Evolutionary conservation across 1,284 basidiomycete species (phyloP).

Genomic region (Trichosporon coremiiforme): DNA sequence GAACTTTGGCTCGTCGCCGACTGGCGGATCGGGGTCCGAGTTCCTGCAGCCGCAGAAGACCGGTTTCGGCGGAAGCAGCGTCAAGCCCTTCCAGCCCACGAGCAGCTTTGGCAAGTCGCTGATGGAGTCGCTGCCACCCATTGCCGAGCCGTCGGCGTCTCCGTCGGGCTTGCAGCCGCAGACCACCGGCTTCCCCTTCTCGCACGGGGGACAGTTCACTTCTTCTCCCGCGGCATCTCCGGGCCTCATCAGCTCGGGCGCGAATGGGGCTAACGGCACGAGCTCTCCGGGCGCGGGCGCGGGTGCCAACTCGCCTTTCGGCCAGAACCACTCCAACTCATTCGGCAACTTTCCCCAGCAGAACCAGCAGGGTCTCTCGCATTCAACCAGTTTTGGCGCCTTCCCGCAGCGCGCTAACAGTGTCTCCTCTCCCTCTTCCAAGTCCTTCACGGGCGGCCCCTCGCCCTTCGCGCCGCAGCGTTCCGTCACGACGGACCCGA

Average conservation of each 20-base stretch:
- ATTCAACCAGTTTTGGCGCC: not conserved
- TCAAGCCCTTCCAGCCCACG: slow-evolving; percentile 89
- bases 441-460: slow-evolving; percentile 50
- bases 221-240: not conserved
- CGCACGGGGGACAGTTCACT: not conserved
- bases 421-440: not conserved
- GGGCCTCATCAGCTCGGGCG: not conserved
- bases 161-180: slow-evolving; percentile 28
- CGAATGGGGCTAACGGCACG: too few species aligned
- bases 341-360: too few species aligned
- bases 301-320: not conserved
- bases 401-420: slow-evolving; percentile 1
- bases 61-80: slow-evolving; percentile 67
- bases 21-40: too few species aligned
- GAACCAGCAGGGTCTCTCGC: not conserved
- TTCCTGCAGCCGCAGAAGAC: slow-evolving; percentile 73
- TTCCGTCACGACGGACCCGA: not conserved
- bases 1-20: slow-evolving; percentile 6
- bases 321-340: too few species aligned
- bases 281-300: too few species aligned
- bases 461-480: slow-evolving; percentile 78
- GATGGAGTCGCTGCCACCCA: slow-evolving; percentile 72
- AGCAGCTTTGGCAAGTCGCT: slow-evolving; percentile 83
- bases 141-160: slow-evolving; percentile 35
- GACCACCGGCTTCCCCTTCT: slow-evolving; percentile 35